phyloP scores from a whole-genome alignment of 176 grass and related monocot species.

The Luzula sylvatica region DNA sequence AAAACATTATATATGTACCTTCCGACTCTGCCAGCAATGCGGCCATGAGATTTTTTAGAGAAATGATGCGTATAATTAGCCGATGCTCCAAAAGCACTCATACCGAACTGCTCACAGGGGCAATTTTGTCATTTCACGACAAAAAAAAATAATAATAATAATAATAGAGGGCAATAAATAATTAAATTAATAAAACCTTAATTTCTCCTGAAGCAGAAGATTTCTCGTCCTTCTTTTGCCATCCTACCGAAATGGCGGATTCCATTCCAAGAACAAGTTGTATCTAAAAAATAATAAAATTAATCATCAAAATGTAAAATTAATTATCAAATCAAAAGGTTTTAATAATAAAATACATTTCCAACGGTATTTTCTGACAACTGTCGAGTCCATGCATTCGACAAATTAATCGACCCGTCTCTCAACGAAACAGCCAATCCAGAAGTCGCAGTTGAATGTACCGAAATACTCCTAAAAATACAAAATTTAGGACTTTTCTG shows the following conservation, averaged over 20 bases:
- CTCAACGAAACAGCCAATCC: constrained; percentile 69
- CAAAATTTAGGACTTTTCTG: constrained; percentile 1
- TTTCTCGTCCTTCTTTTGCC: constrained; percentile 95
- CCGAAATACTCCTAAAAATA: constrained; percentile 79
- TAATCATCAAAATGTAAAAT: constrained; percentile 3
- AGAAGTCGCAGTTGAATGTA: constrained; percentile 74
- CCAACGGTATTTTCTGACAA: constrained; percentile 71
- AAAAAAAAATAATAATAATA: not conserved
- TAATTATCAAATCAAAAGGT: not conserved
- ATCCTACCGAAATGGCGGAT: constrained; percentile 80
- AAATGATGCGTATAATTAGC: constrained; percentile 62
- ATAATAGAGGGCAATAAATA: no score
- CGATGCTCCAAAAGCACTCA: constrained; percentile 69
- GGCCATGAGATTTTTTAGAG: constrained; percentile 78
- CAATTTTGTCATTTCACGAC: not conserved
- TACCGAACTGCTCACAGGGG: constrained; percentile 66
- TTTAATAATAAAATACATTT: constrained; percentile 47
- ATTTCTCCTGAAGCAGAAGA: constrained; percentile 69
- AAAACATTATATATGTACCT: constrained; percentile 42
- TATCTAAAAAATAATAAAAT: constrained; percentile 50
- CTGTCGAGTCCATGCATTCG: constrained; percentile 90
- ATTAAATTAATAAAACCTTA: constrained; percentile 44
- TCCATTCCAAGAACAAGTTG: constrained; percentile 81
- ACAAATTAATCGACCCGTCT: constrained; percentile 87
- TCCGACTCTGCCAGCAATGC: constrained; percentile 67